Evolutionary conservation across 1,139 yeast species (phyloP), one percentile per base, ranked within the genome.

Genomic region (Blastobotrys capitulatus): DNA sequence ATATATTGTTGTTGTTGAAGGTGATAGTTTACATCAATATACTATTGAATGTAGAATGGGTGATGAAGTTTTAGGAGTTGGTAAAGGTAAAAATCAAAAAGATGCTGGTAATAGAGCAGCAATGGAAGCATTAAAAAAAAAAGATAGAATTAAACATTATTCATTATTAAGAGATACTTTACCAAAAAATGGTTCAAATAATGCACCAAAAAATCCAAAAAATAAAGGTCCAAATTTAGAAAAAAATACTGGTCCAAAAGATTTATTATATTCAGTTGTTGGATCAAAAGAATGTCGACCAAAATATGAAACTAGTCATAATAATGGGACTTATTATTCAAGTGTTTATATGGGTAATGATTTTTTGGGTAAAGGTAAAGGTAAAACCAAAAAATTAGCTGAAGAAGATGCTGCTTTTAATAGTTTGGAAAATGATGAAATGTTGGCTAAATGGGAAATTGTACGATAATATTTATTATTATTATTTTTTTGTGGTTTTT

Each of bases 21-120:
- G 86, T 1, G 70, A 74, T 2, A 69, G 68, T 10, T 70, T 69
- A 35, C 47, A 53, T 10, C 53, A 77, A 76, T 83, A 78, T 57
- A 69, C 75, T 6, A 94, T 90, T 7, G 79, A 81, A 47, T 85
- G 96, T 57, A 66, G 73, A 42, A 80, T 88, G 68, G 79, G 76
- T 1, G 76, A 74, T 20, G 67, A 69, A 32, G 68, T 68, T 13
- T 49, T 74, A 2, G 94, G 90, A 1, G 67, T 67, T 7, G 95
- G 92, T 2, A 70, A 68, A 7, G 94, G 82, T 1, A 68, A 74
- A 0, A 79, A 75, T 50, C 68, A 70, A 20, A 82, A 80, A 59
- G 82, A 76, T 36, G 95, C 95, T 0, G 86, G 90, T 1, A 63
- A 77, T n/a, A 68, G 81, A 47, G 92, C 94, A 0, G 95, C 95